Base-by-base conservation (phyloP, 768 basidiomycete species). In the Boletus insuetus region DNA sequence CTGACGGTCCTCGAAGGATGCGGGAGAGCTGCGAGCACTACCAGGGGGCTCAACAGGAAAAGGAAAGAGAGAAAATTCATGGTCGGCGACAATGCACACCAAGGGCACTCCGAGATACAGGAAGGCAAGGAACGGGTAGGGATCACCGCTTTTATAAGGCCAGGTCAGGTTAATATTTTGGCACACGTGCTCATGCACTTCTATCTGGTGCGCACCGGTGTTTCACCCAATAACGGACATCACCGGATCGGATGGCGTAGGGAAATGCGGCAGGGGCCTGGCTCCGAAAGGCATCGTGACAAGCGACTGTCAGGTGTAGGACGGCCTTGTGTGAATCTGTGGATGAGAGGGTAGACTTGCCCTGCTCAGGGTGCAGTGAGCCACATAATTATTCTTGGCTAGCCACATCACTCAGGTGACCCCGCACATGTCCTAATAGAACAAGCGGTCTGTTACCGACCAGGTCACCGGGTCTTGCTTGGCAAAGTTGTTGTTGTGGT, bases 41-140 rank as follows among this genome's bases (percentile, higher is more conserved):
- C 74, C 26, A 77, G 54, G 46, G 74, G 62, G 51, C 61, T 60
- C 56, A 61, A 56, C 26, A 74, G 62, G 60, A 65, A 24, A 29
- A 66, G 59, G 46, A 62, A 70, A 54, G 64, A 63, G 64, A 72
- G 66, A 60, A 61, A 35, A 31, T 63, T 61, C 79, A 80, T 80
- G 64, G 58, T 70, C 54, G 56, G 67, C 56, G 64, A 40, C 46
- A 48, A 40, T 20, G 49, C 40, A 37, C 55, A 46, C 55, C 24
- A 37, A 22, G 46, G 50, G 37, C 29, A 54, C 47, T 20, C 22
- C 29, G 14, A 19, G 38, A 44, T 40, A 49, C 14, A 41, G 51
- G 20, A 32, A 52, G 45, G 54, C 50, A 24, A 14, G 31, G 53
- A 47, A 52, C 7, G 37, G 32, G 34, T 43, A 20, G 4, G 13